Evolutionary conservation across 352 stramenopile genomes (phyloP).

Genomic region (Phytopythium delawarense): DNA sequence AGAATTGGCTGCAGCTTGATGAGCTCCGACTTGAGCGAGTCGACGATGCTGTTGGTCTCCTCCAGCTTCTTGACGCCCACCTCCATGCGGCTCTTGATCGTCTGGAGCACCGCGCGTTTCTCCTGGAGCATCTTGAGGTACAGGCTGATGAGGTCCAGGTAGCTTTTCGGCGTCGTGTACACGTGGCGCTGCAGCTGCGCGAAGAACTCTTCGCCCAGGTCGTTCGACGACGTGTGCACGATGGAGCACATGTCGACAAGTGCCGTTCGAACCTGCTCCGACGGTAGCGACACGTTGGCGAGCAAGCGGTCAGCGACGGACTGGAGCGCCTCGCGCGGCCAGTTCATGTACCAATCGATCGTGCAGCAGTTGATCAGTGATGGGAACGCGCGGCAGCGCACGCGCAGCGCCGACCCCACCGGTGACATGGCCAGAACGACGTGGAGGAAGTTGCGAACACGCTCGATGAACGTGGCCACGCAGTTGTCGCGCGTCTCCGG

Average conservation of each 20-base stretch:
- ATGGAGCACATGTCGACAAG: conserved; percentile 91
- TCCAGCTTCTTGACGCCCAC: conserved; percentile 92
- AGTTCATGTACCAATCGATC: conserved; percentile 96
- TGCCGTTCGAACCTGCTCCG: conserved; percentile 58
- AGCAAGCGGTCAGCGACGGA: conserved; percentile 89
- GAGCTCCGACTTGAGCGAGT: conserved; percentile 90
- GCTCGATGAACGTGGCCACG: conserved; percentile 84
- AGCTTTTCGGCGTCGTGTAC: conserved; percentile 97
- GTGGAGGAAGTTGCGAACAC: conserved; percentile 92
- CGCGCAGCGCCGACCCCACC: conserved; percentile 88
- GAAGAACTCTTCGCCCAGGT: conserved; percentile 86
- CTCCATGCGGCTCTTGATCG: conserved; percentile 87
- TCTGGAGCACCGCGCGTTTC: conserved; percentile 77
- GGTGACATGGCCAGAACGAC: conserved; percentile 95
- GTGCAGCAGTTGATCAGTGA: conserved; percentile 96
- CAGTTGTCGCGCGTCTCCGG: conserved; percentile 92
- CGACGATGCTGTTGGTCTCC: conserved; percentile 93
- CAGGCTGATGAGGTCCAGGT: conserved; percentile 94
- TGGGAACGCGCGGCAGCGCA: conserved; percentile 92
- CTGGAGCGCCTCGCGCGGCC: conserved; percentile 89
- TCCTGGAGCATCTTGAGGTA: conserved; percentile 92
- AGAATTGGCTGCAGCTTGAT: conserved; percentile 91
- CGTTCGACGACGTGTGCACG: conserved; percentile 91
- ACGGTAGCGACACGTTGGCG: conserved; percentile 70
- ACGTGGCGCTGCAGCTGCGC: conserved; percentile 87